phyloP scores from a whole-genome alignment of 2,329 filamentous ascomycete genomes.

The Botrytis aclada region DNA sequence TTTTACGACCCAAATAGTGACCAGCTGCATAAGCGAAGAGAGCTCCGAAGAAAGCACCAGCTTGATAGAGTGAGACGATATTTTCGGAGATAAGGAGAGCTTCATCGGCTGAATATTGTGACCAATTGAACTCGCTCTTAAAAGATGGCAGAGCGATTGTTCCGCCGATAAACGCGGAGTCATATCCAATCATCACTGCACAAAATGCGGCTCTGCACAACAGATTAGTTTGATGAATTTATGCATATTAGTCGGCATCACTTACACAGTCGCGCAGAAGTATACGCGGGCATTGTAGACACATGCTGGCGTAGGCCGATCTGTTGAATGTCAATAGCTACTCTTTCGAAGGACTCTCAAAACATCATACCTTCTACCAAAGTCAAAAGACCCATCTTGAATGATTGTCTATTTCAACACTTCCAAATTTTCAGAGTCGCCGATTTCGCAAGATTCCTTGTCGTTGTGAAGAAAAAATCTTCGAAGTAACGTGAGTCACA shows the following conservation, averaged over 20 bases:
- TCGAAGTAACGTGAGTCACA: slow-evolving; percentile 8
- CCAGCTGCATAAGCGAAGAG: slow-evolving; percentile 13
- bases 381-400: slow-evolving; percentile 43
- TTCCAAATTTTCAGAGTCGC: background rate
- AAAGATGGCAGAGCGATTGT: slow-evolving; percentile 32
- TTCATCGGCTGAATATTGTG: slow-evolving; percentile 25
- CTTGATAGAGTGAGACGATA: slow-evolving; percentile 34
- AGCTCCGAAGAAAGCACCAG: slow-evolving; percentile 31
- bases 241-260: background rate
- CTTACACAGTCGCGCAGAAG: slow-evolving; percentile 26
- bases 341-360: slow-evolving; percentile 46
- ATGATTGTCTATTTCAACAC: background rate
- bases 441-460: background rate
- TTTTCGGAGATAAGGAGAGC: slow-evolving; percentile 25
- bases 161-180: slow-evolving; percentile 32
- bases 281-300: slow-evolving; percentile 33
- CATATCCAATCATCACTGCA: slow-evolving; percentile 46
- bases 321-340: slow-evolving; percentile 14
- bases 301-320: slow-evolving; percentile 31
- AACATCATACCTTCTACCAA: slow-evolving; percentile 51
- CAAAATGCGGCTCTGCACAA: slow-evolving; percentile 49
- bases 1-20: slow-evolving; percentile 12
- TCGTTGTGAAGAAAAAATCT: slow-evolving; percentile 11
- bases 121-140: slow-evolving; percentile 28
- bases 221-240: background rate